These are phyloP conservation scores for Protomyces arabidopsidicola DNA, from an alignment of 1,139 yeast species.

Conservation along the genomic window DNA sequence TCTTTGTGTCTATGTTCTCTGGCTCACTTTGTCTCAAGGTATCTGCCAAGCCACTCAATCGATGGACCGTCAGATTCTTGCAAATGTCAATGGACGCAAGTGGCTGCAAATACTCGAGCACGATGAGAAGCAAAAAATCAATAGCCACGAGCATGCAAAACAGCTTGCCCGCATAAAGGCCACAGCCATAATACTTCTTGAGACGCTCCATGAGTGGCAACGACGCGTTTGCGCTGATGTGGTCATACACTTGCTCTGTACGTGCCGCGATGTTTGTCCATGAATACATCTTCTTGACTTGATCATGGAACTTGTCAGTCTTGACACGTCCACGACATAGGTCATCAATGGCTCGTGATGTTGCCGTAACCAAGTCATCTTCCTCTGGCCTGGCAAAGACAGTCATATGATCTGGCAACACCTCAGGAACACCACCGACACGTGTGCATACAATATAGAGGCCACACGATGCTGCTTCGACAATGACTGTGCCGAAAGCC, in stretches of 20 bases:
- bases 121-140: conserved; percentile 59
- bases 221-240: conserved; percentile 47
- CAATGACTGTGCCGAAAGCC: conserved; percentile 95
- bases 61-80: neutral
- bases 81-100: conserved; percentile 55
- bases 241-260: conserved; percentile 75
- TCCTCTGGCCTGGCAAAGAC: conserved; percentile 85
- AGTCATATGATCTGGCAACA: conserved; percentile 88
- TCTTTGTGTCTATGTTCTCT: no score
- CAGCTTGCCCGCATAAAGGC: conserved; percentile 77
- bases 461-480: conserved; percentile 97
- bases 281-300: conserved; percentile 77
- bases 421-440: conserved; percentile 98
- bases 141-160: conserved; percentile 74
- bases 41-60: neutral
- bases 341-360: conserved; percentile 33
- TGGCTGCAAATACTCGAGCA: conserved; percentile 72
- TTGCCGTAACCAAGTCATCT: conserved; percentile 42
- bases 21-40: neutral
- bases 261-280: conserved; percentile 87
- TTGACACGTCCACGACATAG: conserved; percentile 50
- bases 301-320: conserved; percentile 70
- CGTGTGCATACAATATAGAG: conserved; percentile 87
- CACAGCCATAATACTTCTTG: conserved; percentile 64
- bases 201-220: conserved; percentile 53